These are phyloP conservation scores for Guyanaporus albipodus DNA, from an alignment of 768 basidiomycete genomes.

Conservation along the genomic window DNA sequence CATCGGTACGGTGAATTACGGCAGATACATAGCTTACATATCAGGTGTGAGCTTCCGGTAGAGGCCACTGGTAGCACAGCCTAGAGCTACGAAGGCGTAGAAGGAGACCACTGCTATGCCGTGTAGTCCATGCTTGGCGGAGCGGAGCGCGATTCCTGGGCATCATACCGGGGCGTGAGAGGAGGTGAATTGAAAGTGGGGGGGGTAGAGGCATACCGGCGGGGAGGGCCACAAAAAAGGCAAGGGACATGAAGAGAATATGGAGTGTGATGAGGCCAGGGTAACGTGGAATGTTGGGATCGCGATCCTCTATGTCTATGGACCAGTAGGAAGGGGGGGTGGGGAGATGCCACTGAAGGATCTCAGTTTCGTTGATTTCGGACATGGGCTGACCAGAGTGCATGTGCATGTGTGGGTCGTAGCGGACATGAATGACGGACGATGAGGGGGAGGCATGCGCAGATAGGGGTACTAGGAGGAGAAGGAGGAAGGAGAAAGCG, in stretches of 20 bases:
- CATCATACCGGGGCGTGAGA: not conserved
- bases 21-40: constrained; percentile 50
- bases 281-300: constrained; percentile 43
- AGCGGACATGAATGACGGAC: constrained; percentile 12
- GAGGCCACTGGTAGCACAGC: constrained; percentile 60
- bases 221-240: constrained; percentile 82
- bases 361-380: constrained; percentile 76
- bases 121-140: constrained; percentile 66
- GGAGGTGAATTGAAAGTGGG: not conserved
- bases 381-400: constrained; percentile 46
- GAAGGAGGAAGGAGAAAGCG: constrained; percentile 7
- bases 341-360: constrained; percentile 58
- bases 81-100: constrained; percentile 56
- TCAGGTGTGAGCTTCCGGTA: constrained; percentile 81
- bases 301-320: constrained; percentile 63
- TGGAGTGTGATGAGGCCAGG: constrained; percentile 74
- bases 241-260: constrained; percentile 65
- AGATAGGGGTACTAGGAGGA: constrained; percentile 17
- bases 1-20: constrained; percentile 1
- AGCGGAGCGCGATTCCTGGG: constrained; percentile 75
- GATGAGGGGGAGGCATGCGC: constrained; percentile 12
- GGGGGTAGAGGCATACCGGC: constrained; percentile 48
- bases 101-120: constrained; percentile 57
- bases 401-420: constrained; percentile 44
- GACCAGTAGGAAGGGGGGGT: constrained; percentile 83